A percentile compares a stretch with the other conserved stretches of the same genome.
These are phyloP conservation scores for Chenopodium berlandieri DNA, from an alignment of 148 eudicot genomes.

Conservation along the genomic window DNA sequence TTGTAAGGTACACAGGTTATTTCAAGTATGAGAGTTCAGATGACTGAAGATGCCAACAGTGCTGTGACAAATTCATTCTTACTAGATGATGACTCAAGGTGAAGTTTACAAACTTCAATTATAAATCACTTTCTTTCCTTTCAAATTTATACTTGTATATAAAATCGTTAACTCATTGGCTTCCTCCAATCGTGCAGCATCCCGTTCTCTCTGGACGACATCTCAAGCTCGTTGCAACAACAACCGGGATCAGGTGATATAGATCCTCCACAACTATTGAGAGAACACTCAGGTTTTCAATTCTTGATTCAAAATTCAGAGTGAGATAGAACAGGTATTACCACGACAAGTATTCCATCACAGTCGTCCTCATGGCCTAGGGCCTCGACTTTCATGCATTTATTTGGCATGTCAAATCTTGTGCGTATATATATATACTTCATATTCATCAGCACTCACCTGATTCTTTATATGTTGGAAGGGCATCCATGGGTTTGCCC, in stretches of 20 bases:
- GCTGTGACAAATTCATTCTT: slow-evolving; percentile 92
- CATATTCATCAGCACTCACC: slow-evolving; percentile 22
- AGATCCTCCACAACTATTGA: slow-evolving; percentile 81
- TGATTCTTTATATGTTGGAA: slow-evolving; percentile 27
- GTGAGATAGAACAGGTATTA: slow-evolving; percentile 13
- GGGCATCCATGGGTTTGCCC: slow-evolving; percentile 31
- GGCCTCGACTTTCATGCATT: slow-evolving; percentile 9
- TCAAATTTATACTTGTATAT: background rate
- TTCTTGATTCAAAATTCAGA: slow-evolving; percentile 69
- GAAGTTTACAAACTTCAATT: background rate
- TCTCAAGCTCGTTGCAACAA: slow-evolving; percentile 78
- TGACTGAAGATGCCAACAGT: slow-evolving; percentile 95
- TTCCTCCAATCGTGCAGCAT: slow-evolving; percentile 55
- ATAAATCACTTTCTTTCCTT: background rate
- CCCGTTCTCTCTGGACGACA: slow-evolving; percentile 90
- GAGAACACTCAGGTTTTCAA: slow-evolving; percentile 86
- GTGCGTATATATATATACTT: slow-evolving; percentile 22
- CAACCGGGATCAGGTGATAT: slow-evolving; percentile 57
- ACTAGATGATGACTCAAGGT: slow-evolving; percentile 98
- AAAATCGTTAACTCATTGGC: background rate
- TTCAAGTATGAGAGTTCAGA: slow-evolving; percentile 91
- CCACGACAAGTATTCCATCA: background rate
- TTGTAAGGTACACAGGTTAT: slow-evolving; percentile 61
- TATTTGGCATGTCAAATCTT: slow-evolving; percentile 17
- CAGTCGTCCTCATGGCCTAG: slow-evolving; percentile 4